Percentiles rank a stretch among this genome's conserved stretches.
These are phyloP conservation scores for Coemansia sp. DNA, from an alignment of 371 early-diverging fungal genomes.

Conservation along the genomic window DNA sequence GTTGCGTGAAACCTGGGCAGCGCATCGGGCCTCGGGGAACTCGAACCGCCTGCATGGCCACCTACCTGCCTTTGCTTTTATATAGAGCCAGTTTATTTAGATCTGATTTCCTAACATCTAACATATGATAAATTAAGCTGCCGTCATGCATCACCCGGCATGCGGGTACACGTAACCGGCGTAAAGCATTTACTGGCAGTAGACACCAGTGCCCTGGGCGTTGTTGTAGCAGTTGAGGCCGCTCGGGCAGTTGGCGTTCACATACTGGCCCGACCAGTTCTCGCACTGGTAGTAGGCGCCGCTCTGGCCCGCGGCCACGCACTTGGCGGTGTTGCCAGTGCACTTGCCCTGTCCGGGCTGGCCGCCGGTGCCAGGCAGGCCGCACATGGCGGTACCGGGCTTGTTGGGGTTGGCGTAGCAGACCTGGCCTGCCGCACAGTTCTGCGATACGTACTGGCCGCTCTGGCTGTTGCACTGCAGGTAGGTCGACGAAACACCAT, in stretches of 20 bases:
- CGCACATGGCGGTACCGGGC: conserved; percentile 47
- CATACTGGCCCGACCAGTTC: conserved; percentile 49
- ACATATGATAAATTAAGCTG: background rate
- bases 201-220: conserved; percentile 30
- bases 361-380: conserved; percentile 45
- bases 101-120: background rate
- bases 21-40: no score
- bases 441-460: conserved; percentile 24
- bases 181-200: conserved; percentile 25
- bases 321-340: conserved; percentile 49
- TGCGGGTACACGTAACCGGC: background rate
- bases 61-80: no score
- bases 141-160: background rate
- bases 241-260: conserved; percentile 33
- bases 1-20: no score
- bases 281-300: conserved; percentile 44
- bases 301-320: conserved; percentile 30
- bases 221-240: conserved; percentile 51
- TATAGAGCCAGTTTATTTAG: no score
- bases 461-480: conserved; percentile 44
- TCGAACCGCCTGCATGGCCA: no score
- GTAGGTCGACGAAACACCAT: conserved; percentile 49
- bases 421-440: conserved; percentile 42
- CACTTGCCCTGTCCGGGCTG: conserved; percentile 29
- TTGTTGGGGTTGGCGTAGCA: conserved; percentile 50